Base-by-base conservation (phyloP, 2,329 filamentous ascomycete genomes). In the Seiridium unicorne region DNA sequence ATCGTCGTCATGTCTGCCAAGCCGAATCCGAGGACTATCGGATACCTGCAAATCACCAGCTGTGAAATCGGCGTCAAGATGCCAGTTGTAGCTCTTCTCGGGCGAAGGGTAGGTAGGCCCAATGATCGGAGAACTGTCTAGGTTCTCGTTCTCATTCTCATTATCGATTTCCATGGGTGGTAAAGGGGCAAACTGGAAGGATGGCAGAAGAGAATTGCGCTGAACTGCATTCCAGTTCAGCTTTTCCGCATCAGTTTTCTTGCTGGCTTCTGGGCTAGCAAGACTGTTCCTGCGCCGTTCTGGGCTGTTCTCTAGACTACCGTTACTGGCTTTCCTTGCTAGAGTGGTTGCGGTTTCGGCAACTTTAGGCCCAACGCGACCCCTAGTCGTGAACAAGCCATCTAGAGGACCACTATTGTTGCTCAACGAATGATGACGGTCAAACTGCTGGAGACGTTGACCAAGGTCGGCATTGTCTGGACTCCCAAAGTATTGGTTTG, bases 51-150 rank as follows among this genome's bases (percentile, higher is more conserved):
- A 61, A 60, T 86, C 83, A 47, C 79, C 77, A 9, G 79, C 83
- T 0, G 84, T 86, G 63, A 87, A 85, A 58, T 87, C 84, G 4
- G 80, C 78, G 40, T 86, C 84, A 5, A 84, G 70, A 59, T 85
- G 74, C 84, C 83, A 87, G 6, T 78, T 80, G 60, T 79, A 83
- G 64, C 78, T 81, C 69, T 82, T 84, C 56, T 81, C 78, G 0
- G 83, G 82, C 0, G 81, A 81, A 5, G 58, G 57, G 6, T 55
- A 47, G 18, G 53, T 38, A 34, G 54, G 64, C 58, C 54, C 62
- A 51, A 57, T 57, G 40, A 62, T 63, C 36, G 63, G 66, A 36
- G 65, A 71, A 57, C 57, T 68, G 62, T 44, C 61, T 65, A 18
- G 62, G 18, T 44, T 18, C 8, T n/a, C 55, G 40, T 49, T 34